Conservation (phyloP, 106 monocot species). For the Vanilla planifolia region DNA sequence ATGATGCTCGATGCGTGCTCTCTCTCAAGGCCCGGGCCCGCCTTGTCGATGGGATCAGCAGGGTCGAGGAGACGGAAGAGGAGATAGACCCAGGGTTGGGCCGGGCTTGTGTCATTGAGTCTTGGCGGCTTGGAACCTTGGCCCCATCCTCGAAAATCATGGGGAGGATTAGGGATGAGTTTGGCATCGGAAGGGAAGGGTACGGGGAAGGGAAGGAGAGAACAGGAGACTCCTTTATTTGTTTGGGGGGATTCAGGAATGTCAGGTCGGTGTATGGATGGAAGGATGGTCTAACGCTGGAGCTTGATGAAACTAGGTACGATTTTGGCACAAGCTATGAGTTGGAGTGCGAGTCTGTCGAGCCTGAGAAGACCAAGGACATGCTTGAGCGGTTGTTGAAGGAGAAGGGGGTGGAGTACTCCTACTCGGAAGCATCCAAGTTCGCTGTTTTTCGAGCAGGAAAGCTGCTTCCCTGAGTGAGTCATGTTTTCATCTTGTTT, state of each 20-base stretch:
- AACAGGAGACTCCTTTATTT: slow-evolving; percentile 31
- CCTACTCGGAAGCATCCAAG: slow-evolving; percentile 59
- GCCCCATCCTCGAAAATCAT: slow-evolving; percentile 35
- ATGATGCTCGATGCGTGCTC: slow-evolving; percentile 67
- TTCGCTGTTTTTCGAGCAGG: slow-evolving; percentile 76
- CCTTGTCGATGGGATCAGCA: slow-evolving; percentile 68
- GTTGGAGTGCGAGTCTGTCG: slow-evolving; percentile 82
- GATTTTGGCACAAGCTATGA: slow-evolving; percentile 88
- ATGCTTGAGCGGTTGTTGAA: slow-evolving; percentile 66
- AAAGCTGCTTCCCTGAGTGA: slow-evolving; percentile 54
- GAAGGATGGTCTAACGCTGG: slow-evolving; percentile 65
- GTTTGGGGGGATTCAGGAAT: slow-evolving; percentile 88
- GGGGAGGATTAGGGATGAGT: slow-evolving; percentile 43
- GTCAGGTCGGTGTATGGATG: slow-evolving; percentile 79
- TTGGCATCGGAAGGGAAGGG: slow-evolving; percentile 13
- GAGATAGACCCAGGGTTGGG: slow-evolving; percentile 59
- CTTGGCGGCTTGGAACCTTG: slow-evolving; percentile 31
- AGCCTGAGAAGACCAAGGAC: slow-evolving; percentile 74
- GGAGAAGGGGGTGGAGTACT: slow-evolving; percentile 52
- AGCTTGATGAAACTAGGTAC: slow-evolving; percentile 88
- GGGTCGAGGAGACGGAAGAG: slow-evolving; percentile 96
- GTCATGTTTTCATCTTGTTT: slow-evolving; percentile 1
- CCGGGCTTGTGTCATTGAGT: slow-evolving; percentile 47
- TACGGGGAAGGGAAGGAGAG: not conserved
- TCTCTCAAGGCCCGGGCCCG: slow-evolving; percentile 76